These are phyloP conservation scores for Diutina siamensis DNA, from an alignment of 1,139 yeast species.

Conservation along the genomic window DNA sequence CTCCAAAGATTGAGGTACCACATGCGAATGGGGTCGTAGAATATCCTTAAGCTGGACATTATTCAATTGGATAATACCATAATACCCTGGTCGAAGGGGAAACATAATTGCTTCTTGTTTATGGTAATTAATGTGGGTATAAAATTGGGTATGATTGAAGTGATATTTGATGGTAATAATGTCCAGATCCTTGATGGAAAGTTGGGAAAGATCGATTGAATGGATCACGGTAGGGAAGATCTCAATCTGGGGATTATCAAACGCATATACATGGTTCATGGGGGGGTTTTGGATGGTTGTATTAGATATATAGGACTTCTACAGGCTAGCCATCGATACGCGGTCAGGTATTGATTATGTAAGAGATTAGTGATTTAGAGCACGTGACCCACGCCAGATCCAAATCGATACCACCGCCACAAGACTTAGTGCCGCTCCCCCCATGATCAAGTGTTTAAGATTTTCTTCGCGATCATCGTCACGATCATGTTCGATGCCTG, in stretches of 20 bases:
- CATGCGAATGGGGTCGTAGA: neutral
- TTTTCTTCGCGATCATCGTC: slow-evolving; percentile 34
- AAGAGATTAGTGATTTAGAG: neutral
- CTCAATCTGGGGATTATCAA: neutral
- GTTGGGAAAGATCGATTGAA: neutral
- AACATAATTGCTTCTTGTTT: neutral
- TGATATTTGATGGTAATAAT: neutral
- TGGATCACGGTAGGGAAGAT: neutral
- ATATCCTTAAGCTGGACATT: neutral
- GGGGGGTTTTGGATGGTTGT: no score
- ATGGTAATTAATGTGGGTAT: neutral
- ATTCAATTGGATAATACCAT: neutral
- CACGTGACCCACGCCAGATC: slow-evolving; percentile 33
- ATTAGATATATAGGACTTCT: no score
- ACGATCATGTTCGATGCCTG: slow-evolving; percentile 65
- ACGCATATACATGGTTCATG: neutral
- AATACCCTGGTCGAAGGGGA: neutral
- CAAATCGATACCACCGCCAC: slow-evolving; percentile 48
- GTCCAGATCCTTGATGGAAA: neutral
- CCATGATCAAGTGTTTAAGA: slow-evolving; percentile 39
- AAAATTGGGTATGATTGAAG: neutral
- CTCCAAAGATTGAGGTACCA: neutral
- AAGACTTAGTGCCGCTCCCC: slow-evolving; percentile 58
- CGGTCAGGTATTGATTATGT: neutral
- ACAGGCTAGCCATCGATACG: no score